phyloP scores from a whole-genome alignment of 108 stramenopile species.

The Discostella stelligeroides region DNA sequence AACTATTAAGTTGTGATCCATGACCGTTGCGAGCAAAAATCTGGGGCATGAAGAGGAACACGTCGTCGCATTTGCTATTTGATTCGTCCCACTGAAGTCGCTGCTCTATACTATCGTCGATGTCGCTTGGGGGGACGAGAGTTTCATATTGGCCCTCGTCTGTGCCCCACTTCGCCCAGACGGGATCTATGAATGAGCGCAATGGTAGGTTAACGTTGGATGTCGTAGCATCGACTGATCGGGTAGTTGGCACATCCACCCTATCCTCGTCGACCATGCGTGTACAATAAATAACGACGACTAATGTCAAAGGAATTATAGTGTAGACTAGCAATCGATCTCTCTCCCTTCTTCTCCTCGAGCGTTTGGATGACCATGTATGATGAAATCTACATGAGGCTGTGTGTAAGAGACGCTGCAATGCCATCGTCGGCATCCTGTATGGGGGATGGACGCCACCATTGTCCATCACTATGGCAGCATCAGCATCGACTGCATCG shows the following conservation, averaged over 20 bases:
- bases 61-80: constrained; percentile 7
- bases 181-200: constrained; percentile 8
- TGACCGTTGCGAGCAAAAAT: constrained; percentile 19
- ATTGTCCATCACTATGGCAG: no score
- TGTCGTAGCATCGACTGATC: background rate
- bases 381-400: background rate
- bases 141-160: constrained; percentile 20
- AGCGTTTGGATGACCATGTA: background rate
- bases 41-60: constrained; percentile 13
- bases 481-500: no score
- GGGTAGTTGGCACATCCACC: background rate
- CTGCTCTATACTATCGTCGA: constrained; percentile 20
- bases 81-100: constrained; percentile 16
- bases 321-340: background rate
- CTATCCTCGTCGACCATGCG: background rate
- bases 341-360: background rate
- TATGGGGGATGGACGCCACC: background rate
- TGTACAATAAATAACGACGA: background rate
- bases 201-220: background rate
- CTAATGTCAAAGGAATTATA: background rate
- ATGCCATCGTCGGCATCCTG: background rate
- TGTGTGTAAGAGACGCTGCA: background rate
- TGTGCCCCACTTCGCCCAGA: constrained; percentile 10
- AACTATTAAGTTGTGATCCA: constrained; percentile 30
- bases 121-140: constrained; percentile 21